These are phyloP conservation scores for Chlorella variabilis DNA, from an alignment of 163 green algal species.

Conservation along the genomic window DNA sequence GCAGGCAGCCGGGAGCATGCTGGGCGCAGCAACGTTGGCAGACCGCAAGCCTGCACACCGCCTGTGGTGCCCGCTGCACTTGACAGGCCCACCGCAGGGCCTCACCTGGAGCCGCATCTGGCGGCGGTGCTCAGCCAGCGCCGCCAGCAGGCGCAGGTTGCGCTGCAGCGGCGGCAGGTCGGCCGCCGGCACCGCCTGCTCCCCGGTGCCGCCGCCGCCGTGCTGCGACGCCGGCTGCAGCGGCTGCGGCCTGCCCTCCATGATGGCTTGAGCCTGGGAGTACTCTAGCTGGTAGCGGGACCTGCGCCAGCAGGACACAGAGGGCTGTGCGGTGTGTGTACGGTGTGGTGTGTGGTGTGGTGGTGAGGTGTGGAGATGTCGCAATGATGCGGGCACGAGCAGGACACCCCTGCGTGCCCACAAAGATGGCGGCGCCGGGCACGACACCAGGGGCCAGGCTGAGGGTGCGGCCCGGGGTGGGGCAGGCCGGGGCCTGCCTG, in stretches of 20 bases:
- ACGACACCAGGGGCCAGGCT: too few species aligned
- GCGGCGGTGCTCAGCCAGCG: conserved; percentile 21
- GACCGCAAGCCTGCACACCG: too few species aligned
- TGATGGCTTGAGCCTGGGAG: conserved; percentile 61
- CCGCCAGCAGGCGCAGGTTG: conserved; percentile 24
- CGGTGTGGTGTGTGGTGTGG: not conserved
- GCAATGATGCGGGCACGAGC: too few species aligned
- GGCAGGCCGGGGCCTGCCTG: too few species aligned
- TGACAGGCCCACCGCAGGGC: too few species aligned
- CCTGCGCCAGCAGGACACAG: conserved; percentile 25
- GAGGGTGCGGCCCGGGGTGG: too few species aligned
- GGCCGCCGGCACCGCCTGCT: not conserved
- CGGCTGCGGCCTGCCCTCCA: conserved; percentile 43
- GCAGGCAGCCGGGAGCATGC: too few species aligned
- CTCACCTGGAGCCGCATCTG: conserved; percentile 14
- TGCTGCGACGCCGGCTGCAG: not conserved
- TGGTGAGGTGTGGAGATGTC: too few species aligned
- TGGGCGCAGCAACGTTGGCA: too few species aligned
- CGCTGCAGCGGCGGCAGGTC: conserved; percentile 26
- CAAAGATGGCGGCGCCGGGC: too few species aligned
- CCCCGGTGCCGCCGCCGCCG: not conserved
- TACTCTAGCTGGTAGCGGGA: conserved; percentile 69
- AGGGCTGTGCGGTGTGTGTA: not conserved
- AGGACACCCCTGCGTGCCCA: too few species aligned
- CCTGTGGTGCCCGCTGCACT: too few species aligned